Conservation (phyloP, 805 yeast species). For the Suhomyces sp. region DNA sequence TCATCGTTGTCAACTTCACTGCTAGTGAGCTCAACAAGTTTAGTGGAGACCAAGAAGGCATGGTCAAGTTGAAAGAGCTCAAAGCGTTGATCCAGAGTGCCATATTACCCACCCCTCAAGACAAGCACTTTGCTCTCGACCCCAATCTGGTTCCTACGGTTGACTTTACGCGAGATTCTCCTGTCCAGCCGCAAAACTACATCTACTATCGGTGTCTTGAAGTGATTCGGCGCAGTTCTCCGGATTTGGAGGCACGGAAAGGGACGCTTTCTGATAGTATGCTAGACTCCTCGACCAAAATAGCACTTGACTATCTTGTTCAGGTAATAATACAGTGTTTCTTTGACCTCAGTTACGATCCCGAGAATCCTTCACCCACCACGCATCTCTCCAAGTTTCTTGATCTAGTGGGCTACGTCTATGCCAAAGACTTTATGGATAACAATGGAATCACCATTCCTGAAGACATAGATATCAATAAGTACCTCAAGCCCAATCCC, state of each 20-base stretch:
- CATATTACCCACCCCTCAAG: background rate
- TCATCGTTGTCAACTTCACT: slow-evolving; percentile 6
- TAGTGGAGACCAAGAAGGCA: background rate
- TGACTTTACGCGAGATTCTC: background rate
- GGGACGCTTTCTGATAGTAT: background rate
- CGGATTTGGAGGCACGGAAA: background rate
- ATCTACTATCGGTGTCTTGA: slow-evolving; percentile 2
- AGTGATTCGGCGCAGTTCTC: background rate
- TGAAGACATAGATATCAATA: slow-evolving; percentile 12
- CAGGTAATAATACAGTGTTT: slow-evolving; percentile 13
- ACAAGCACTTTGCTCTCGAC: background rate
- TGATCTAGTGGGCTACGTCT: slow-evolving; percentile 20
- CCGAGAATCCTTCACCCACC: slow-evolving; percentile 4
- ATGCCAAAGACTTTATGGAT: slow-evolving; percentile 13
- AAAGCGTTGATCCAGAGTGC: slow-evolving; percentile 4
- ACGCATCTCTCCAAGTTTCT: slow-evolving; percentile 14
- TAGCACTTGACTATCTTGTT: slow-evolving; percentile 2
- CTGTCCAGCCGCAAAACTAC: slow-evolving; percentile 1
- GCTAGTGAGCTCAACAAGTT: background rate
- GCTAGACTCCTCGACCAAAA: background rate
- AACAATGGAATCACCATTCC: slow-evolving; percentile 13
- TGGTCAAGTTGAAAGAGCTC: slow-evolving; percentile 1
- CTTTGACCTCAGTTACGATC: slow-evolving; percentile 14
- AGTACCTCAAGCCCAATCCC: slow-evolving; percentile 13
- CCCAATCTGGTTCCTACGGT: background rate